Conservation (phyloP, 1,139 yeast genomes). For the Hansenula sp. region DNA sequence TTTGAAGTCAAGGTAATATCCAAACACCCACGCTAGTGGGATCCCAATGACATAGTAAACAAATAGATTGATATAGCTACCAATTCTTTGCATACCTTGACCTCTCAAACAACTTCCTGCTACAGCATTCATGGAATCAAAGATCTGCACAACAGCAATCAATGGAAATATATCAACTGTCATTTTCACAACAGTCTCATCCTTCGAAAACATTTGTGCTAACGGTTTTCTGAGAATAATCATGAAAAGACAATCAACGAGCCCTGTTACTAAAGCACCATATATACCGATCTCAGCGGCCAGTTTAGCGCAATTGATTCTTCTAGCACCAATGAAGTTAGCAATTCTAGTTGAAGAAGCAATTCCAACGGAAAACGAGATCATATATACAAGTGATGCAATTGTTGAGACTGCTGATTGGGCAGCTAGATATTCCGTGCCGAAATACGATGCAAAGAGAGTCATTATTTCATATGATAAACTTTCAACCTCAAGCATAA, state of each 20-base stretch:
- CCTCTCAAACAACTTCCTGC: conserved; percentile 86
- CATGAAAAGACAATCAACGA: conserved; percentile 50
- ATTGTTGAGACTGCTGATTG: conserved; percentile 84
- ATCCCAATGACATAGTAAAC: conserved; percentile 69
- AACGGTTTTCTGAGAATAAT: conserved; percentile 49
- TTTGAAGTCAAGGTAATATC: conserved; percentile 49
- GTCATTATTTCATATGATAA: conserved; percentile 72
- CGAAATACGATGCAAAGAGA: conserved; percentile 71
- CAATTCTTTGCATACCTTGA: conserved; percentile 80
- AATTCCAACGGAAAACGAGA: conserved; percentile 86
- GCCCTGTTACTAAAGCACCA: conserved; percentile 57
- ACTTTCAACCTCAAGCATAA: conserved; percentile 74
- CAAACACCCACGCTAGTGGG: conserved; percentile 66
- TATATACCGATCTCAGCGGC: conserved; percentile 63
- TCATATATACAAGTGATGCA: conserved; percentile 77
- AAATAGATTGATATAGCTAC: conserved; percentile 73
- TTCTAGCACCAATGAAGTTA: conserved; percentile 79
- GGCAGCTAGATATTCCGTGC: conserved; percentile 80
- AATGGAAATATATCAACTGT: conserved; percentile 61
- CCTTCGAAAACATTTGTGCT: conserved; percentile 68
- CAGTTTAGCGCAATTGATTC: conserved; percentile 55
- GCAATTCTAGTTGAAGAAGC: conserved; percentile 88
- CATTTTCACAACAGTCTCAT: conserved; percentile 53
- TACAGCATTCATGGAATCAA: conserved; percentile 80
- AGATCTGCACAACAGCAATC: conserved; percentile 68